Percentiles rank a stretch among this genome's conserved stretches.
Evolutionary conservation across 1,284 basidiomycete species (phyloP).

Genomic region (Cutaneotrichosporon dermatis): DNA sequence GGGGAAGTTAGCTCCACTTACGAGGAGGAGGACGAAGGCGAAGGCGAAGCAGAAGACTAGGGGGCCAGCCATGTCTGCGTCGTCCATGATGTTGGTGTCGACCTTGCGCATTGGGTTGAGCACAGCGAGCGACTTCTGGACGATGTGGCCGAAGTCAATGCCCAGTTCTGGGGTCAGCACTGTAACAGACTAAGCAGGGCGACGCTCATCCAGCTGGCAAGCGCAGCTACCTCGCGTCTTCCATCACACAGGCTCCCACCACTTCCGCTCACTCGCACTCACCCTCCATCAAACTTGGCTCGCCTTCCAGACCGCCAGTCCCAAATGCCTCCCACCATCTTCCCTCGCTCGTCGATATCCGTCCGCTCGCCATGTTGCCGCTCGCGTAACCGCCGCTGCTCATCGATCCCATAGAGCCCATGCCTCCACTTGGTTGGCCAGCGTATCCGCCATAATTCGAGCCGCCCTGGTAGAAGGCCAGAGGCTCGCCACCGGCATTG

Average conservation of each 20-base stretch:
- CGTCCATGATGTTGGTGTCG: slow-evolving; percentile 97
- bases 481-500: slow-evolving; percentile 27
- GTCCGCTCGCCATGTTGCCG: slow-evolving; percentile 34
- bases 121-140: slow-evolving; percentile 88
- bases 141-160: slow-evolving; percentile 94
- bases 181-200: background rate
- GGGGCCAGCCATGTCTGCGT: slow-evolving; percentile 95
- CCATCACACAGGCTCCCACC: too few relatives aligned
- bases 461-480: slow-evolving; percentile 40
- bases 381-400: slow-evolving; percentile 29
- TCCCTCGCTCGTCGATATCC: slow-evolving; percentile 61
- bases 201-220: background rate
- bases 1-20: slow-evolving; percentile 51
- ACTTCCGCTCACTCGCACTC: slow-evolving; percentile 21
- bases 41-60: slow-evolving; percentile 91
- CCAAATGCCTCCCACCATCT: slow-evolving; percentile 95
- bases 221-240: too few relatives aligned
- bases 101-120: slow-evolving; percentile 84
- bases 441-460: slow-evolving; percentile 9
- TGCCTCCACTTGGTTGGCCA: slow-evolving; percentile 3
- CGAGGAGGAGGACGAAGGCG: slow-evolving; percentile 81
- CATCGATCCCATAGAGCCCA: slow-evolving; percentile 14
- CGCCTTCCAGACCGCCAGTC: slow-evolving; percentile 89
- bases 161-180: slow-evolving; percentile 70
- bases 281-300: slow-evolving; percentile 90